Evolutionary conservation across 2,329 filamentous ascomycete genomes (phyloP), one percentile per base, ranked within the genome.

Genomic region (Xylariaceae sp.): DNA sequence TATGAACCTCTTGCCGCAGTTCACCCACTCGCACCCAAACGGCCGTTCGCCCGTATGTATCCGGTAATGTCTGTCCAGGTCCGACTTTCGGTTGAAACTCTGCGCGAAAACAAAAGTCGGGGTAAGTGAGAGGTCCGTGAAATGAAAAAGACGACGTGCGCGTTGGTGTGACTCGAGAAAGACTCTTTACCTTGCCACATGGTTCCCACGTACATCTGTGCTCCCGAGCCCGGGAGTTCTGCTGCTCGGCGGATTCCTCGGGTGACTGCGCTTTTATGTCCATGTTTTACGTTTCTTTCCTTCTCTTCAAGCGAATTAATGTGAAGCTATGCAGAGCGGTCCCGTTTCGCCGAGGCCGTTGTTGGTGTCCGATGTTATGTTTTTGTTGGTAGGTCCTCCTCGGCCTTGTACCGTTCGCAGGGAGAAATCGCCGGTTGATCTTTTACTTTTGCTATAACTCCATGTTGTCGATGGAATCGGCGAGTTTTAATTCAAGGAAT

Each of bases 71-170:
- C 81, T 71, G 54, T 83, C 78, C 44, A 85, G 65, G 52, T 84
- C 81, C 13, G 81, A 84, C 60, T 84, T 84, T 53, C 81, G 71
- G 61, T 83, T 83, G 67, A 85, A 85, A 63, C 76, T 81, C 81
- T 84, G 50, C n/a, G n/a, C n/a, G n/a, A n/a, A n/a, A n/a, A n/a
- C n/a, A n/a, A n/a, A 33, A 29, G 39, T 14, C 23, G 6, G 6
- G 38, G 37, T 48, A 14, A 52, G 40, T 30, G 36, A 38, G 54
- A 28, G 30, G 23, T 23, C 13, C 21, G 30, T 19, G 6, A 17
- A 38, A 5, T 16, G 3, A 34, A 29, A 9, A 4, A 19, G 28
- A 9, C 9, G 14, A 29, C 4, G 24, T 15, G 12, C 31, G 17
- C 26, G 14, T 5, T 8, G 13, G 8, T 9, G 21, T 14, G 4